Conservation (phyloP, 2,329 filamentous ascomycete genomes). For the Fusarium miscanthi region DNA sequence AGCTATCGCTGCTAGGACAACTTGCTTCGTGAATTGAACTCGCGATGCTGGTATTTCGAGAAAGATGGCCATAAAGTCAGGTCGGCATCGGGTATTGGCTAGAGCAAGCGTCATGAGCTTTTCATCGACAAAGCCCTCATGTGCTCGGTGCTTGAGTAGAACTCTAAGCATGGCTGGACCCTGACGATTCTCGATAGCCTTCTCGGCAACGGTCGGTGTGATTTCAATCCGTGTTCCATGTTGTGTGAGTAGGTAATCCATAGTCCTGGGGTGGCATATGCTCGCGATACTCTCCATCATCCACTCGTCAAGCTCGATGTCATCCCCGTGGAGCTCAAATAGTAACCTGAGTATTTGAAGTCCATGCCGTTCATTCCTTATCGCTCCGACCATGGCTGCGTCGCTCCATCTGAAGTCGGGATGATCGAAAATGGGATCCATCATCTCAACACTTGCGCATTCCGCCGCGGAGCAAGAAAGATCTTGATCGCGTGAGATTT, state of each 20-base stretch:
- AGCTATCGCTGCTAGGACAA: slow-evolving; percentile 19
- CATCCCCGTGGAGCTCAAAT: slow-evolving; percentile 11
- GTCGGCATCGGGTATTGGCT: slow-evolving; percentile 18
- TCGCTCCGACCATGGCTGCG: slow-evolving; percentile 22
- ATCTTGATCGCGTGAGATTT: slow-evolving; percentile 26
- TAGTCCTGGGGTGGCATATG: slow-evolving; percentile 15
- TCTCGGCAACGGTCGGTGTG: slow-evolving; percentile 16
- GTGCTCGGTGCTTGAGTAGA: slow-evolving; percentile 20
- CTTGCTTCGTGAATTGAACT: slow-evolving; percentile 21
- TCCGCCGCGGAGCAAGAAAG: slow-evolving; percentile 23
- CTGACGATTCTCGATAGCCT: slow-evolving; percentile 26
- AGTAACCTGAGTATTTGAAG: slow-evolving; percentile 11
- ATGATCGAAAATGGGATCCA: slow-evolving; percentile 16
- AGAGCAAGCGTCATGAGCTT: slow-evolving; percentile 21
- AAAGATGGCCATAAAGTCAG: slow-evolving; percentile 28
- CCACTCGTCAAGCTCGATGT: slow-evolving; percentile 21
- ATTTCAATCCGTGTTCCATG: slow-evolving; percentile 15
- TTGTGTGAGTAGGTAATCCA: slow-evolving; percentile 24
- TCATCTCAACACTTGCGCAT: slow-evolving; percentile 16
- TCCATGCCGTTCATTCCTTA: slow-evolving; percentile 16
- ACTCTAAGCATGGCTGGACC: slow-evolving; percentile 27
- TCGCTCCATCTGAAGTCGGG: slow-evolving; percentile 21
- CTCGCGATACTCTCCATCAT: slow-evolving; percentile 28
- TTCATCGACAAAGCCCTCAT: slow-evolving; percentile 21
- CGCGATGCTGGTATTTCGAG: slow-evolving; percentile 18